phyloP scores from a whole-genome alignment of 108 stramenopile genomes.

The Hondaea fermentalgiana region DNA sequence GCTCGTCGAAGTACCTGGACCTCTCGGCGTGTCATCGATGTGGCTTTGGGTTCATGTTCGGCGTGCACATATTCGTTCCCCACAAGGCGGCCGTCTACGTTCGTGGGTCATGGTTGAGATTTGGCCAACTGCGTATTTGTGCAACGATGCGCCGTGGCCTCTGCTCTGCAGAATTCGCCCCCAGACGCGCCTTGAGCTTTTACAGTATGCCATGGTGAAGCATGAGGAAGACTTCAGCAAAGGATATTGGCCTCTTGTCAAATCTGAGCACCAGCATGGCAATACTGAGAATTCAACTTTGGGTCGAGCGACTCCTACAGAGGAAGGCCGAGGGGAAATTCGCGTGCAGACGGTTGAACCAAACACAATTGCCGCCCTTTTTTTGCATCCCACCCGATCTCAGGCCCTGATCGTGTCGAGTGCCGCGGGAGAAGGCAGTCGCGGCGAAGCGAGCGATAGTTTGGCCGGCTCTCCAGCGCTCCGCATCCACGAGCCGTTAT shows the following conservation, averaged over 20 bases:
- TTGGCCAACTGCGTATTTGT: neutral
- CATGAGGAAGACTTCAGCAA: neutral
- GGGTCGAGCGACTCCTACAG: neutral
- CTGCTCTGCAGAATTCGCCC: neutral
- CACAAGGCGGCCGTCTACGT: neutral
- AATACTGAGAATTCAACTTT: too few relatives aligned
- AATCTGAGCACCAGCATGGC: neutral
- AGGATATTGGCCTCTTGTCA: neutral
- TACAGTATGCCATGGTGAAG: neutral
- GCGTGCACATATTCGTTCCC: neutral
- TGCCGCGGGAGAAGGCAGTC: neutral
- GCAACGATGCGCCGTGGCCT: neutral
- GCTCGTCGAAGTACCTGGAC: neutral
- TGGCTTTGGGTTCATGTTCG: slow-evolving; percentile 13
- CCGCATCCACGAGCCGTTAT: neutral
- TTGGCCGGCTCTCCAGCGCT: neutral
- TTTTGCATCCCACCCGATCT: neutral
- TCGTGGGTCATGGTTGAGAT: neutral
- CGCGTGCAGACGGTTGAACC: neutral
- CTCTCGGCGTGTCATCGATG: neutral
- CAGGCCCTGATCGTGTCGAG: neutral
- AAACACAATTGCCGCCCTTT: neutral
- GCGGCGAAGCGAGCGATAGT: neutral
- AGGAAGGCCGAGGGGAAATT: neutral
- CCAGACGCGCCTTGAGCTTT: neutral